Evolutionary conservation across 2,329 filamentous ascomycete species (phyloP).

Genomic region (Emydomyces testavorans): DNA sequence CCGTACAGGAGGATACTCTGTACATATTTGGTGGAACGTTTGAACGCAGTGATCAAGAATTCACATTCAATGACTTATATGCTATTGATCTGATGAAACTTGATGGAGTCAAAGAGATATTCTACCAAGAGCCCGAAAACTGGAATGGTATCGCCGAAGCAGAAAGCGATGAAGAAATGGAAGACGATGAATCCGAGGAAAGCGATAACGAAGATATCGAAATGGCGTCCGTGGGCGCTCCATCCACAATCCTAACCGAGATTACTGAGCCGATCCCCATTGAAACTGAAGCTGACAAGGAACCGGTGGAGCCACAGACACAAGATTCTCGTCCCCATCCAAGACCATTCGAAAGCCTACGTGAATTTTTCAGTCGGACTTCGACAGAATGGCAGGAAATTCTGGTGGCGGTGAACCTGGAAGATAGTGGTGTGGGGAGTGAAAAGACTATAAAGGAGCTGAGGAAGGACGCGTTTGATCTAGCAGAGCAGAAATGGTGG

Average conservation of each 20-base stretch:
- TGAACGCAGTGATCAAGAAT: slow-evolving; percentile 89
- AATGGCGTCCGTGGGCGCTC: slow-evolving; percentile 30
- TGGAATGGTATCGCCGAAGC: slow-evolving; percentile 58
- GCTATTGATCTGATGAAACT: slow-evolving; percentile 88
- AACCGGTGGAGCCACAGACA: slow-evolving; percentile 37
- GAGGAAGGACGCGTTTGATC: slow-evolving; percentile 77
- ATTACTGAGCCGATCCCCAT: slow-evolving; percentile 24
- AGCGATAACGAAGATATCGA: slow-evolving; percentile 34
- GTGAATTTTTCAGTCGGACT: slow-evolving; percentile 85
- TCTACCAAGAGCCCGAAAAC: slow-evolving; percentile 71
- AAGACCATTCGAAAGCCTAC: slow-evolving; percentile 75
- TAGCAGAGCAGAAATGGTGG: slow-evolving; percentile 98
- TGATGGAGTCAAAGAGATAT: slow-evolving; percentile 86
- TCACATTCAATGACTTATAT: slow-evolving; percentile 91
- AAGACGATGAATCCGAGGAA: slow-evolving; percentile 34
- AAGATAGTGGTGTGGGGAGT: slow-evolving; percentile 48
- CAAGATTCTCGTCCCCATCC: slow-evolving; percentile 66
- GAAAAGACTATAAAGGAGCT: slow-evolving; percentile 75
- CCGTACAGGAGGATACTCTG: slow-evolving; percentile 81
- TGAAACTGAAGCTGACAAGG: slow-evolving; percentile 30
- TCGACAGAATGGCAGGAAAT: slow-evolving; percentile 84
- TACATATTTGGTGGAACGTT: slow-evolving; percentile 94
- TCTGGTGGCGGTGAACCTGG: slow-evolving; percentile 63
- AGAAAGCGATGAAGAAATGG: slow-evolving; percentile 48
- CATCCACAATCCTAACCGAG: slow-evolving; percentile 30